These are phyloP conservation scores for Stagonosporopsis cucurbitacearum DNA, from an alignment of 2,329 filamentous ascomycete genomes.

Conservation along the genomic window DNA sequence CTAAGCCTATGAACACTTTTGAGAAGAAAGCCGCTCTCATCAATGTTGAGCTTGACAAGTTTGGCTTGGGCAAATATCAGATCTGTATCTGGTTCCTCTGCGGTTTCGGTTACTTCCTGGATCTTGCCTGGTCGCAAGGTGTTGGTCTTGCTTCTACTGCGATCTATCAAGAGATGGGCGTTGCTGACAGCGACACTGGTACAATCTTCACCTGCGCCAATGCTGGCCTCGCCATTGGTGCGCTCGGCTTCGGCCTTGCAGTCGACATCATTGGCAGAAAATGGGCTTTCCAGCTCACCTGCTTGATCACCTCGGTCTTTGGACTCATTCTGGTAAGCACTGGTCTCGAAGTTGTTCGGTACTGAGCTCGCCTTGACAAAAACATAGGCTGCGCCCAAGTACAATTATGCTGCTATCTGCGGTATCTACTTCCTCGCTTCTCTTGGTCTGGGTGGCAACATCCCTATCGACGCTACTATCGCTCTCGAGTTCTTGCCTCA, in stretches of 20 bases:
- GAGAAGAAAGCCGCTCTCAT: constrained; percentile 43
- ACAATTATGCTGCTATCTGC: constrained; percentile 39
- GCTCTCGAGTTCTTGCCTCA: constrained; percentile 37
- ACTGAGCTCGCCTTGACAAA: constrained; percentile 4
- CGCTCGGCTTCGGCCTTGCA: constrained; percentile 34
- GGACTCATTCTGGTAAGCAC: constrained; percentile 31
- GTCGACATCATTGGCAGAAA: constrained; percentile 41
- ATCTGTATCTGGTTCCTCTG: constrained; percentile 44
- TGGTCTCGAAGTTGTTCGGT: not conserved
- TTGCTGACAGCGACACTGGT: constrained; percentile 30
- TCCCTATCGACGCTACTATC: constrained; percentile 38
- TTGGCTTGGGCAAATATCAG: constrained; percentile 38
- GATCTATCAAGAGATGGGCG: constrained; percentile 40
- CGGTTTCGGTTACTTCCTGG: constrained; percentile 41
- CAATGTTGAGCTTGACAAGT: constrained; percentile 41
- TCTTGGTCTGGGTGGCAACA: constrained; percentile 37
- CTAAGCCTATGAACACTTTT: constrained; percentile 35
- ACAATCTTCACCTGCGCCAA: constrained; percentile 38
- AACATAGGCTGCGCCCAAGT: constrained; percentile 35
- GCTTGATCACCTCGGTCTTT: constrained; percentile 38
- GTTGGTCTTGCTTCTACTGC: constrained; percentile 36
- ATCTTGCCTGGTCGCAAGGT: constrained; percentile 41
- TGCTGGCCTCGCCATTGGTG: constrained; percentile 37
- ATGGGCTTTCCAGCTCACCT: constrained; percentile 37
- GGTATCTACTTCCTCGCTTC: constrained; percentile 39